These are phyloP conservation scores for Alopecurus myosuroides DNA, from an alignment of 176 grass and related monocot species.

Conservation along the genomic window DNA sequence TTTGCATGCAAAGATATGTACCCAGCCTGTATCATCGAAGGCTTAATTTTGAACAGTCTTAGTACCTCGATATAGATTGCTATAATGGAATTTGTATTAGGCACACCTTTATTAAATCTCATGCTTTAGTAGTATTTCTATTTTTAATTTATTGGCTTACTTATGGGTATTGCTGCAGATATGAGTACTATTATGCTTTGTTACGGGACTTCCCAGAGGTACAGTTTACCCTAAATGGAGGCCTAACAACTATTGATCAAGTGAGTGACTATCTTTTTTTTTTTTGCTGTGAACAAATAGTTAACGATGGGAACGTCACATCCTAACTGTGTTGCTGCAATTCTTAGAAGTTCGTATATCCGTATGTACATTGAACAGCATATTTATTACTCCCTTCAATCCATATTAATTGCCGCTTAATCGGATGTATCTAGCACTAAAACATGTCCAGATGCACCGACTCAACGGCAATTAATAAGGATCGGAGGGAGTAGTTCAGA, in stretches of 20 bases:
- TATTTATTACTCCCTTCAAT: too few species aligned
- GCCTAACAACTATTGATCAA: slow-evolving; percentile 69
- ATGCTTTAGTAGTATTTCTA: not conserved
- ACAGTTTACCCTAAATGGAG: slow-evolving; percentile 89
- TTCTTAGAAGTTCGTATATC: not conserved
- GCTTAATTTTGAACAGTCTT: not conserved
- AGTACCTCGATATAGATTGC: not conserved
- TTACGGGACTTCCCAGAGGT: slow-evolving; percentile 87
- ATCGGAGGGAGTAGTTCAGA: too few species aligned
- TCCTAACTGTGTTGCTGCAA: not conserved
- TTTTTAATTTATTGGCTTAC: not conserved
- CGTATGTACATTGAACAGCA: not conserved
- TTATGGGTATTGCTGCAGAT: slow-evolving; percentile 38
- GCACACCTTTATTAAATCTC: not conserved
- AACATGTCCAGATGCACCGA: too few species aligned
- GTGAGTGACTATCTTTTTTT: slow-evolving; percentile 31
- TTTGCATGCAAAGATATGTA: not conserved
- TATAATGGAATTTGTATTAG: not conserved
- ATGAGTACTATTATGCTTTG: slow-evolving; percentile 93
- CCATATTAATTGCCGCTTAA: too few species aligned
- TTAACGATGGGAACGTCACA: not conserved
- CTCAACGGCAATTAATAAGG: too few species aligned
- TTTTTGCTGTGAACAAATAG: not conserved
- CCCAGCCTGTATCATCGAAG: not conserved
- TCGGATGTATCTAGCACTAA: too few species aligned